These are phyloP conservation scores for Plasmodium chabaudi DNA, from an alignment of 169 alveolate species.

Conservation along the genomic window DNA sequence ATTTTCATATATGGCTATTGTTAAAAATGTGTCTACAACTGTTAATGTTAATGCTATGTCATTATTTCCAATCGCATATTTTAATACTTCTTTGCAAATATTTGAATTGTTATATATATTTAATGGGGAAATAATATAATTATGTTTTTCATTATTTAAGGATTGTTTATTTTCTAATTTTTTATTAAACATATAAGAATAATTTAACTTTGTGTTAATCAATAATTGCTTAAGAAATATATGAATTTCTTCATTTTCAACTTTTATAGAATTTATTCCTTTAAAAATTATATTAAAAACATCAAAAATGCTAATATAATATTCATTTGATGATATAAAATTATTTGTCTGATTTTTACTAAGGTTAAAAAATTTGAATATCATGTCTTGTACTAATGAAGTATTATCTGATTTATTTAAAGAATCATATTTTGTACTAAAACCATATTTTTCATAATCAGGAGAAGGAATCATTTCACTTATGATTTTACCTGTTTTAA, in stretches of 20 bases:
- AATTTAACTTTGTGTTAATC: constrained; percentile 32
- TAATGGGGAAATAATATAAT: constrained; percentile 42
- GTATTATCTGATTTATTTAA: constrained; percentile 40
- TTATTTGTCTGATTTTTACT: constrained; percentile 6
- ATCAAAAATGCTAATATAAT: constrained; percentile 37
- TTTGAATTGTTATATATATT: constrained; percentile 36
- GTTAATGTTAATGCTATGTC: constrained; percentile 58
- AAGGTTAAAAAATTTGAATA: constrained; percentile 62
- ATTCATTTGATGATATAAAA: constrained; percentile 14
- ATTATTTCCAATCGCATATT: constrained; percentile 55
- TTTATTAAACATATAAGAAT: constrained; percentile 13
- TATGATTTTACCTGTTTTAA: constrained; percentile 74
- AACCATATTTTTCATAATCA: constrained; percentile 67
- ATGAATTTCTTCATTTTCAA: constrained; percentile 61
- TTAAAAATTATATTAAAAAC: constrained; percentile 69
- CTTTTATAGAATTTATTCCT: constrained; percentile 55
- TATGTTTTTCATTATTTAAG: constrained; percentile 3
- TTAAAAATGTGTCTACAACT: constrained; percentile 62
- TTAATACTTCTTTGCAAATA: constrained; percentile 68
- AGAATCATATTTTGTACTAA: constrained; percentile 9
- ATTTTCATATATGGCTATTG: constrained; percentile 62
- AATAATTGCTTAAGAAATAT: constrained; percentile 52
- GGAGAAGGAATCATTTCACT: constrained; percentile 77
- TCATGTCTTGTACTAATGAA: constrained; percentile 54
- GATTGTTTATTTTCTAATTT: constrained; percentile 13